Conservation (phyloP, 2,329 filamentous ascomycete genomes). For the Pestalotiopsis sp. region DNA sequence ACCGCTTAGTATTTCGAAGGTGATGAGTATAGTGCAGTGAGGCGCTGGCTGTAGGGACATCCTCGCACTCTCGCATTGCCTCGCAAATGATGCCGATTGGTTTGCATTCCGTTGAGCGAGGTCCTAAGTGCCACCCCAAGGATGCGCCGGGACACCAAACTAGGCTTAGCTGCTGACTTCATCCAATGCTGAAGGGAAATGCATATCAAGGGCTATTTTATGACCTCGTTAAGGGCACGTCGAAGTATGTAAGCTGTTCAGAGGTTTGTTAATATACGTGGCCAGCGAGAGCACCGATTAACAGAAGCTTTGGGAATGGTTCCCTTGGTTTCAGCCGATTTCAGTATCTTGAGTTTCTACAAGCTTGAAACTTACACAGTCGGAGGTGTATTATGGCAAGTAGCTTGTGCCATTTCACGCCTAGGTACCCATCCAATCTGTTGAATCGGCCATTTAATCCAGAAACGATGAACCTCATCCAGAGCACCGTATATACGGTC, state of each 20-base stretch:
- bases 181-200: too few species aligned
- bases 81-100: not conserved
- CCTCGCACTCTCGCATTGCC: not conserved
- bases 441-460: conserved; percentile 33
- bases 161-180: not conserved
- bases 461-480: conserved; percentile 26
- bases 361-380: too few species aligned
- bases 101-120: not conserved
- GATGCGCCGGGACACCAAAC: not conserved
- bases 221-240: too few species aligned
- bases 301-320: too few species aligned
- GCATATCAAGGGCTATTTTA: too few species aligned
- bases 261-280: too few species aligned
- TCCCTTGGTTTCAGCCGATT: too few species aligned
- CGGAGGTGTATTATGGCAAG: too few species aligned
- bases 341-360: too few species aligned
- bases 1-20: not conserved
- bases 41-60: not conserved
- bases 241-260: too few species aligned
- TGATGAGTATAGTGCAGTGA: not conserved
- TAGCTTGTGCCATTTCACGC: not conserved
- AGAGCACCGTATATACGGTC: conserved; percentile 29
- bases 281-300: too few species aligned
- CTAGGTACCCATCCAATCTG: conserved; percentile 27
- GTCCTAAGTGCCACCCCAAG: not conserved